Percentiles rank a stretch among this genome's conserved stretches.
phyloP scores from a whole-genome alignment of 2,329 filamentous ascomycete species.

The Aspergillus sp. region DNA sequence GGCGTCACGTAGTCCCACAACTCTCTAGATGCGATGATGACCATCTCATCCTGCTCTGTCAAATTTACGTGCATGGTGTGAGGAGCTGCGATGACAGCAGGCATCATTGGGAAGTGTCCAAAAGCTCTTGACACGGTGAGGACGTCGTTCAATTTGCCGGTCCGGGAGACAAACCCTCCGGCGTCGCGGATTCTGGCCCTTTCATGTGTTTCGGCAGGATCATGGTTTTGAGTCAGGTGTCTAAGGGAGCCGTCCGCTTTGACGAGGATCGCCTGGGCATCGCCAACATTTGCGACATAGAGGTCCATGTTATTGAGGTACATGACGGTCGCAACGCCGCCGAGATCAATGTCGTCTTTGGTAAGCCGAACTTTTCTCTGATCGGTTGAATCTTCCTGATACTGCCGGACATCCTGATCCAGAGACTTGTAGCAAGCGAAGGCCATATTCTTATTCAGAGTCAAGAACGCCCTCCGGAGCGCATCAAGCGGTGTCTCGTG shows the following conservation, averaged over 20 bases:
- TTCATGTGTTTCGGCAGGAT: conserved; percentile 83
- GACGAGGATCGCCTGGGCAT: conserved; percentile 93
- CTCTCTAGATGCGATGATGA: conserved; percentile 86
- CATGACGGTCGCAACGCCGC: conserved; percentile 86
- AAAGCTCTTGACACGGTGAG: conserved; percentile 93
- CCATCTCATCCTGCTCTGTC: conserved; percentile 87
- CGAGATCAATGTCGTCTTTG: conserved; percentile 85
- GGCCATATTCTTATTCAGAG: conserved; percentile 91
- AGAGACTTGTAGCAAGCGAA: conserved; percentile 77
- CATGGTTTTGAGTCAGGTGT: conserved; percentile 86
- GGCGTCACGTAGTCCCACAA: conserved; percentile 94
- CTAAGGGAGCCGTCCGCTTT: conserved; percentile 81
- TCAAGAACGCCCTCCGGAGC: conserved; percentile 79
- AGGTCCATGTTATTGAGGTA: conserved; percentile 89
- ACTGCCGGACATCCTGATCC: conserved; percentile 61
- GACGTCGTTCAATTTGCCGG: conserved; percentile 88
- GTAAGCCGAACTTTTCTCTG: conserved; percentile 69
- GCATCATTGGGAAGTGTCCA: conserved; percentile 90
- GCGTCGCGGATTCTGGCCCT: conserved; percentile 88
- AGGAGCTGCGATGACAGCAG: conserved; percentile 87
- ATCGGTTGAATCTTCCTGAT: conserved; percentile 69
- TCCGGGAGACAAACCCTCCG: conserved; percentile 91
- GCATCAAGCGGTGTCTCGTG: conserved; percentile 80
- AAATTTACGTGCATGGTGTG: conserved; percentile 77
- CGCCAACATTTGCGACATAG: conserved; percentile 92